phyloP scores from a whole-genome alignment of 1,139 yeast species.

The Candida sp. region DNA sequence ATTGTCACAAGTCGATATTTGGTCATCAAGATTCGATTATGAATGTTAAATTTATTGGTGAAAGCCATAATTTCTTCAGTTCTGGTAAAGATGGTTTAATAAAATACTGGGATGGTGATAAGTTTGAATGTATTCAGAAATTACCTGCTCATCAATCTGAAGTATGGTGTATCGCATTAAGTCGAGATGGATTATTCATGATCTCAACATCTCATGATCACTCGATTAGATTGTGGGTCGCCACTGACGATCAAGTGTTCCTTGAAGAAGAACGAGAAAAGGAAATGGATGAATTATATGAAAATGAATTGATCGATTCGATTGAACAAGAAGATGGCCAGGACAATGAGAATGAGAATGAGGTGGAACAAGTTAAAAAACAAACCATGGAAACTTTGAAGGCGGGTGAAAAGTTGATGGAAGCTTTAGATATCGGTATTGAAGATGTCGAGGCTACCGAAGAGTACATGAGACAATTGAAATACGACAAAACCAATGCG shows the following conservation, averaged over 20 bases:
- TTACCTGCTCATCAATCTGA: slow-evolving; percentile 87
- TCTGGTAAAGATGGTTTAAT: slow-evolving; percentile 86
- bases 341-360: slow-evolving; percentile 49
- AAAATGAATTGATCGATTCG: slow-evolving; percentile 66
- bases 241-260: slow-evolving; percentile 91
- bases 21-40: slow-evolving; percentile 97
- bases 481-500: slow-evolving; percentile 43
- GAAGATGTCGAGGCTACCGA: slow-evolving; percentile 64
- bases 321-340: slow-evolving; percentile 47
- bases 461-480: slow-evolving; percentile 36
- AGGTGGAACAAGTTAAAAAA: slow-evolving; percentile 64
- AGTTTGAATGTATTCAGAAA: slow-evolving; percentile 90
- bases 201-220: slow-evolving; percentile 94
- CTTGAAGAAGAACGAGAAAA: slow-evolving; percentile 95
- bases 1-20: slow-evolving; percentile 93
- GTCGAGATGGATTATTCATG: slow-evolving; percentile 68
- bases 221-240: slow-evolving; percentile 86
- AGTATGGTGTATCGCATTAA: slow-evolving; percentile 86
- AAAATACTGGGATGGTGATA: slow-evolving; percentile 98
- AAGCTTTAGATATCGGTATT: slow-evolving; percentile 82
- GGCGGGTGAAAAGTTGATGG: slow-evolving; percentile 92
- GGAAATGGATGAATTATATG: slow-evolving; percentile 91
- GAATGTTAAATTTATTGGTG: slow-evolving; percentile 82
- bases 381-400: slow-evolving; percentile 91
- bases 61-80: slow-evolving; percentile 84